Evolutionary conservation across 2,329 filamentous ascomycete genomes (phyloP).

Genomic region (Diplodia intermedia): DNA sequence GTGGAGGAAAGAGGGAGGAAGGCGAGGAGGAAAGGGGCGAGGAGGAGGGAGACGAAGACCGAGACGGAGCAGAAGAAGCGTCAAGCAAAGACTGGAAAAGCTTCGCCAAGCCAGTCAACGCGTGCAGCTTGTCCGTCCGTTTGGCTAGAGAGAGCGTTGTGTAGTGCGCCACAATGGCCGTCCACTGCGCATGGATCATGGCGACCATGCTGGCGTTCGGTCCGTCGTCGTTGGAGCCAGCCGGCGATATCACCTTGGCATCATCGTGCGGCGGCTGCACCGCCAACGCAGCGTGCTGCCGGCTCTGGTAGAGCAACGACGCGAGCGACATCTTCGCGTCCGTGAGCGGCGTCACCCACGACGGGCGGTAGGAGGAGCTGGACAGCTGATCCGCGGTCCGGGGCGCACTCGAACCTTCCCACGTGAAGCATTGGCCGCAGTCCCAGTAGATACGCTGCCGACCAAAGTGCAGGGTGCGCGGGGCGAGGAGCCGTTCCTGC

Average conservation of each 20-base stretch:
- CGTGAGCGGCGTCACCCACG: slow-evolving; percentile 3
- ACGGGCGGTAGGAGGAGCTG: background rate
- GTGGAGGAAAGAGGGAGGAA: background rate
- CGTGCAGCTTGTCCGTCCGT: slow-evolving; percentile 9
- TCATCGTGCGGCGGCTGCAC: background rate
- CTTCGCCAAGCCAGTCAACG: background rate
- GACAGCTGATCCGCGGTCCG: background rate
- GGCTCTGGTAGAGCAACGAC: background rate
- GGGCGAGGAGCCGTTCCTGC: slow-evolving; percentile 47
- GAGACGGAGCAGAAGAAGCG: background rate
- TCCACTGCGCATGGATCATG: slow-evolving; percentile 5
- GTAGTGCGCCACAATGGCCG: background rate
- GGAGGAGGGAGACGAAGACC: background rate
- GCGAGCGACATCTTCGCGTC: slow-evolving; percentile 1
- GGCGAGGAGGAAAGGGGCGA: background rate
- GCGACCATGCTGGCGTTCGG: background rate
- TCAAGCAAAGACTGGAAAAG: background rate
- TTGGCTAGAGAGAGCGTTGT: background rate
- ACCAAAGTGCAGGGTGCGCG: slow-evolving; percentile 44
- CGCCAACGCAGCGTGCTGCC: background rate
- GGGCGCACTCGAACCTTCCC: background rate
- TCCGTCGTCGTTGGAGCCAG: background rate
- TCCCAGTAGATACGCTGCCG: slow-evolving; percentile 48
- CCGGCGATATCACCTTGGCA: background rate
- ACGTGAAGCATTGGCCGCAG: slow-evolving; percentile 35